These are phyloP conservation scores for Wallemia ichthyophaga DNA, from an alignment of 1,284 basidiomycete genomes.

Conservation along the genomic window DNA sequence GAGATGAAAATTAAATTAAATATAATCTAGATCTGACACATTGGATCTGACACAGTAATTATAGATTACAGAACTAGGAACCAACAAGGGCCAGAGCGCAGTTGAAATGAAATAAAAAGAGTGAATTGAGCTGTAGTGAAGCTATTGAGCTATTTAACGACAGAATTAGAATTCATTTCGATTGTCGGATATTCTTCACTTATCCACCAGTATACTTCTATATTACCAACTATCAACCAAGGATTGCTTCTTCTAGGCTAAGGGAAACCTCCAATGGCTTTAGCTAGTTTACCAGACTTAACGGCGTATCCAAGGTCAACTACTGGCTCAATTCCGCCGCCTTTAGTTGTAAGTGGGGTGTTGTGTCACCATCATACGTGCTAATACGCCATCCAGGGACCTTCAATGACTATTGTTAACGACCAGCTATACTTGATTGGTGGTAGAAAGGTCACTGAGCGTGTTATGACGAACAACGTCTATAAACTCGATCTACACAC, in stretches of 20 bases:
- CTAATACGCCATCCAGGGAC: constrained; percentile 23
- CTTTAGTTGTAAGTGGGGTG: not conserved
- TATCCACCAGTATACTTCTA: too few species aligned
- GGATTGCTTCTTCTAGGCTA: too few species aligned
- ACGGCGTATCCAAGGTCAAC: not conserved
- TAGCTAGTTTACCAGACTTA: not conserved
- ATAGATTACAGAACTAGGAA: too few species aligned
- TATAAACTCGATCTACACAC: constrained; percentile 55
- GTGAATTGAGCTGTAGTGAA: too few species aligned
- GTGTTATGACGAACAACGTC: constrained; percentile 60
- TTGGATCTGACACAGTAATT: too few species aligned
- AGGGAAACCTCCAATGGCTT: not conserved
- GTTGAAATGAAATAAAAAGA: too few species aligned
- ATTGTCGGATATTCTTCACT: too few species aligned
- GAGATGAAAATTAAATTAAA: too few species aligned
- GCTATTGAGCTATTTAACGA: too few species aligned
- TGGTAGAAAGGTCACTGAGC: constrained; percentile 52
- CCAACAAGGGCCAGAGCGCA: too few species aligned
- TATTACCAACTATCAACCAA: not conserved
- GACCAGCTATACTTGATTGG: constrained; percentile 68
- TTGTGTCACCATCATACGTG: not conserved
- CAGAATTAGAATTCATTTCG: too few species aligned
- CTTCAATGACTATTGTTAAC: constrained; percentile 52
- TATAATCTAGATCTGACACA: too few species aligned
- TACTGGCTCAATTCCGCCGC: not conserved